phyloP scores from a whole-genome alignment of 768 basidiomycete genomes.

The Dentipellis sp. region DNA sequence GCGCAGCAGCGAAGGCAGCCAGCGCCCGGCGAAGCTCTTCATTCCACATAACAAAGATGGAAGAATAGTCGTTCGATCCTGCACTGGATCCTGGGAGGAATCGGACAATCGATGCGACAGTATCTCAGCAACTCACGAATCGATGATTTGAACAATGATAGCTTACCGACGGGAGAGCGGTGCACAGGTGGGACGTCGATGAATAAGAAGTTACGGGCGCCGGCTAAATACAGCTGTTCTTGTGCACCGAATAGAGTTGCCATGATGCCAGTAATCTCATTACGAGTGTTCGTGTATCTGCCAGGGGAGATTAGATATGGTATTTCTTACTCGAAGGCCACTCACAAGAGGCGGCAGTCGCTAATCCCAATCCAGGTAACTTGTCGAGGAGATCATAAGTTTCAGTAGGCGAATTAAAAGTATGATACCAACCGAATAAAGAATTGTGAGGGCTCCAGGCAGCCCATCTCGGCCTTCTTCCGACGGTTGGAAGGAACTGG shows the following conservation, averaged over 20 bases:
- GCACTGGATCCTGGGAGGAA: not conserved
- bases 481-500: slow-evolving; percentile 28
- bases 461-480: slow-evolving; percentile 19
- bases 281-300: slow-evolving; percentile 12
- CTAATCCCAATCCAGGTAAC: slow-evolving; percentile 65
- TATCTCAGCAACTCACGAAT: not conserved
- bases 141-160: not conserved
- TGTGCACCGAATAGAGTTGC: slow-evolving; percentile 33
- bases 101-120: not conserved
- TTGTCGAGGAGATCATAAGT: slow-evolving; percentile 14
- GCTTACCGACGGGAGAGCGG: slow-evolving; percentile 32
- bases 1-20: slow-evolving; percentile 26
- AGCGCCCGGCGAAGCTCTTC: slow-evolving; percentile 23
- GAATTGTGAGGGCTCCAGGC: slow-evolving; percentile 17
- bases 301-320: not conserved
- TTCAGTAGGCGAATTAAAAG: not conserved
- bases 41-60: slow-evolving; percentile 36
- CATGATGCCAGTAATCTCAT: slow-evolving; percentile 16
- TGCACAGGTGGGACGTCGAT: slow-evolving; percentile 51
- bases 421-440: slow-evolving; percentile 16
- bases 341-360: slow-evolving; percentile 40
- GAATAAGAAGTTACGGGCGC: slow-evolving; percentile 44
- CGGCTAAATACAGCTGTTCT: slow-evolving; percentile 38
- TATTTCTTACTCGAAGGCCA: not conserved
- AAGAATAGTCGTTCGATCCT: not conserved